Conservation (phyloP, 2,329 filamentous ascomycete species). For the Sporothrix globosa region DNA sequence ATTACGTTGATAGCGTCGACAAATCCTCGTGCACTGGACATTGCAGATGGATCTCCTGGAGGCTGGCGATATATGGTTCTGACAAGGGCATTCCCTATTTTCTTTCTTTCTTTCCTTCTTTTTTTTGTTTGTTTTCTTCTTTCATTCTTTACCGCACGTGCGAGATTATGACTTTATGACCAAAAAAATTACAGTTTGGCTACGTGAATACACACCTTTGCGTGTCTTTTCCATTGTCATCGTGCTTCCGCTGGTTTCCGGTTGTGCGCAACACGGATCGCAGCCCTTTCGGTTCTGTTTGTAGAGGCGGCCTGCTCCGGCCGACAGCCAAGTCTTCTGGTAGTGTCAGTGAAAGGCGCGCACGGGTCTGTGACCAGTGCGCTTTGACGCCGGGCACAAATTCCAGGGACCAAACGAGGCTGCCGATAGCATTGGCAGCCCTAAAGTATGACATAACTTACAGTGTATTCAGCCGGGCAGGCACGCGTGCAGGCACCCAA, state of each 20-base stretch:
- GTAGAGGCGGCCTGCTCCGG: conserved; percentile 33
- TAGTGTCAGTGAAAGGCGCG: neutral
- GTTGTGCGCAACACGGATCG: conserved; percentile 7
- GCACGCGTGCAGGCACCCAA: conserved; percentile 17
- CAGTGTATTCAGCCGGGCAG: neutral
- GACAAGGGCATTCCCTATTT: neutral
- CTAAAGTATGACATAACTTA: neutral
- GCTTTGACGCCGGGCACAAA: neutral
- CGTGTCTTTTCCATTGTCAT: neutral
- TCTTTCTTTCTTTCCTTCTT: too few species aligned
- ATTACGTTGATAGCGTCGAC: conserved; percentile 22
- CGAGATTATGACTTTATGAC: conserved; percentile 19
- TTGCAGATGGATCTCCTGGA: neutral
- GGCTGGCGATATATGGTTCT: neutral
- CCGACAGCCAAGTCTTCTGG: conserved; percentile 17
- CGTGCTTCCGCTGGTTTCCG: conserved; percentile 25
- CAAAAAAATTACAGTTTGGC: conserved; percentile 18
- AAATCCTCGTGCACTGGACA: neutral
- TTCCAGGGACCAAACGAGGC: conserved; percentile 12
- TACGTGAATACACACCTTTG: conserved; percentile 8
- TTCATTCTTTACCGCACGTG: neutral
- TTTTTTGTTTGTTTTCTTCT: too few species aligned
- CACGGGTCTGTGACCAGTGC: too few species aligned
- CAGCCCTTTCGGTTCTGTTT: neutral
- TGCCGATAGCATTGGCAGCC: neutral